phyloP scores from a whole-genome alignment of 2,329 filamentous ascomycete species.

The Pseudocercospora eumusae region DNA sequence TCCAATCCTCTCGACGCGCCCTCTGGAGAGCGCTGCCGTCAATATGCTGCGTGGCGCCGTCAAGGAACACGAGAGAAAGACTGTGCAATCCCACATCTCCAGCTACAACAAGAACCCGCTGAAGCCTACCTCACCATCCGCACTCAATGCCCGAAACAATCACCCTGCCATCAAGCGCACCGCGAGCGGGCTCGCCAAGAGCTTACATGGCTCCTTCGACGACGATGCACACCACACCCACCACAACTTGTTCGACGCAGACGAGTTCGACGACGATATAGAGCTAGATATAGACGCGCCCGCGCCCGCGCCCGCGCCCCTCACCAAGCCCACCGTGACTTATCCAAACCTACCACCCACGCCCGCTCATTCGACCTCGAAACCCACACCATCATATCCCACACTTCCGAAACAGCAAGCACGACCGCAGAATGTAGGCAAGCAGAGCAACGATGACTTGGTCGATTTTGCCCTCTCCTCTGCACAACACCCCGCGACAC shows the following conservation, averaged over 20 bases:
- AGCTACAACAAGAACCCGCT: slow-evolving; percentile 39
- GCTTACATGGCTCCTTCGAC: slow-evolving; percentile 44
- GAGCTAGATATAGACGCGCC: slow-evolving; percentile 70
- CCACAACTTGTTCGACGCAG: slow-evolving; percentile 62
- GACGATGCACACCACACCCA: slow-evolving; percentile 33
- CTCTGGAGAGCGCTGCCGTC: slow-evolving; percentile 7
- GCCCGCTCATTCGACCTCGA: slow-evolving; percentile 27
- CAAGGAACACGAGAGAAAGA: slow-evolving; percentile 42
- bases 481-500: slow-evolving; percentile 34
- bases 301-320: no score
- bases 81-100: slow-evolving; percentile 32
- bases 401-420: slow-evolving; percentile 33
- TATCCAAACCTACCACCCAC: slow-evolving; percentile 46
- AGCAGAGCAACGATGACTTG: slow-evolving; percentile 15
- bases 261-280: slow-evolving; percentile 85
- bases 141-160: slow-evolving; percentile 31
- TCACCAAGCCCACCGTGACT: slow-evolving; percentile 47
- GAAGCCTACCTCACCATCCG: slow-evolving; percentile 36
- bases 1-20: slow-evolving; percentile 15
- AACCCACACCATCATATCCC: slow-evolving; percentile 32
- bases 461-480: slow-evolving; percentile 30
- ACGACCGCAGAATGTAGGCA: slow-evolving; percentile 9
- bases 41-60: slow-evolving; percentile 48
- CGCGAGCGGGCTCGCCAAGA: slow-evolving; percentile 51
- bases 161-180: slow-evolving; percentile 46